Evolutionary conservation across 1,284 basidiomycete genomes (phyloP), one percentile per base, ranked within the genome.

Genomic region (Sporisorium reilianum): DNA sequence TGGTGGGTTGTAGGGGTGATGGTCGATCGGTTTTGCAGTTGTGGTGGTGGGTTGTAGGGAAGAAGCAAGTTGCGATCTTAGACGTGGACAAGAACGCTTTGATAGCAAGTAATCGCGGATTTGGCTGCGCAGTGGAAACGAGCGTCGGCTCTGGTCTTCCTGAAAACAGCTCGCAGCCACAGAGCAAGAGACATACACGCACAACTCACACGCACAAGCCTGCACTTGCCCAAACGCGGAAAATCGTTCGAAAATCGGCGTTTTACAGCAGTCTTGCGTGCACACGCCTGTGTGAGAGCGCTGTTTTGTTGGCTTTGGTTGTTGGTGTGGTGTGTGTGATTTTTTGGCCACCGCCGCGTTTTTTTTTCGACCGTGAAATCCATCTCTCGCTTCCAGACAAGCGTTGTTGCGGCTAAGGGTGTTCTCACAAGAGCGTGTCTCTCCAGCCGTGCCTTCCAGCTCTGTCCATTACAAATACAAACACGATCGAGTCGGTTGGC

Each of bases 331-430:
- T 18, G 3, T 34, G 9, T 30, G 32, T 45, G 12, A 23, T 25
- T 23, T 26, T 45, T 30, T 30, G 28, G 28, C 26, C 14, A 18
- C n/a, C 26, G 26, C 28, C 46, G 18, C 3, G 16, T 4, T 18
- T 20, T 50, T 20, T 53, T 53, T 53, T 53, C 14, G 25, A 53
- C 34, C 40, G 52, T 54, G 52, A 54, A 54, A 54, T 54, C 52
- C 23, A 42, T 9, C 46, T 30, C 23, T 46, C 49, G 49, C 46
- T 48, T 30, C 26, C 46, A 48, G 7, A 20, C 18, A 48, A 10
- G 28, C 5, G 28, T 30, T 16, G 28, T 18, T 30, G 46, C 46
- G 46, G 46, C 46, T 48, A 20, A 30, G 28, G 9, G 26, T 28
- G 26, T 48, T 48, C 46, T 30, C 46, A 32, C 46, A 32, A 26